A percentile compares a stretch with the other conserved stretches of the same genome.
Evolutionary conservation across 768 basidiomycete species (phyloP).

Genomic region (Leucocoprinus leucothites): DNA sequence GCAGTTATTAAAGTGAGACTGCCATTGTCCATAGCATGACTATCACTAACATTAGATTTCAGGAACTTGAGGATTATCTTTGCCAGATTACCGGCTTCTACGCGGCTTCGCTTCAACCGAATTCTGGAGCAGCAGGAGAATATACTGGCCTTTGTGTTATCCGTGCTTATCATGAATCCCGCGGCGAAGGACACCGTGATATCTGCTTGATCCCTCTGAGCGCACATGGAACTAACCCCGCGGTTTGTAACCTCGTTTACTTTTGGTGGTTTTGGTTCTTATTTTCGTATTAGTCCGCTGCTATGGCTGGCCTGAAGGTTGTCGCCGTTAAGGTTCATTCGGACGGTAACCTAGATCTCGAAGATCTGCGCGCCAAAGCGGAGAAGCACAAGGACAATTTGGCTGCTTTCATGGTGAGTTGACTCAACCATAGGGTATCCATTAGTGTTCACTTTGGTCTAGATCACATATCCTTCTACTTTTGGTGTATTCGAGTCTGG

Average conservation of each 20-base stretch:
- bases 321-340: conserved; percentile 87
- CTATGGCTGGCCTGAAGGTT: conserved; percentile 96
- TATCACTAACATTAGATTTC: not conserved
- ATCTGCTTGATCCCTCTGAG: conserved; percentile 93
- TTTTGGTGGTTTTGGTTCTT: not conserved
- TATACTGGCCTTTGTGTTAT: conserved; percentile 96
- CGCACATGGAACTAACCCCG: conserved; percentile 98
- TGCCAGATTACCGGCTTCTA: conserved; percentile 97
- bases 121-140: conserved; percentile 97
- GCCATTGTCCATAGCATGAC: conserved; percentile 3
- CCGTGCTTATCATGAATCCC: conserved; percentile 89
- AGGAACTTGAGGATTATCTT: conserved; percentile 91
- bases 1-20: conserved; percentile 66
- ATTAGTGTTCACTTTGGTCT: not conserved
- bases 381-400: conserved; percentile 88
- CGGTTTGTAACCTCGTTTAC: conserved; percentile 48
- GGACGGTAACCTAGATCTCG: conserved; percentile 88
- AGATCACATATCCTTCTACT: conserved; percentile 97
- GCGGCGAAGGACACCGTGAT: conserved; percentile 81
- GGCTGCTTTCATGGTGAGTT: conserved; percentile 89
- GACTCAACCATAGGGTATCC: conserved; percentile 3
- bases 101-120: conserved; percentile 95
- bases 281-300: conserved; percentile 66
- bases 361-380: conserved; percentile 83
- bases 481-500: conserved; percentile 98